Base-by-base conservation (phyloP, 2,329 filamentous ascomycete genomes). In the Chaetomiaceae sp. region DNA sequence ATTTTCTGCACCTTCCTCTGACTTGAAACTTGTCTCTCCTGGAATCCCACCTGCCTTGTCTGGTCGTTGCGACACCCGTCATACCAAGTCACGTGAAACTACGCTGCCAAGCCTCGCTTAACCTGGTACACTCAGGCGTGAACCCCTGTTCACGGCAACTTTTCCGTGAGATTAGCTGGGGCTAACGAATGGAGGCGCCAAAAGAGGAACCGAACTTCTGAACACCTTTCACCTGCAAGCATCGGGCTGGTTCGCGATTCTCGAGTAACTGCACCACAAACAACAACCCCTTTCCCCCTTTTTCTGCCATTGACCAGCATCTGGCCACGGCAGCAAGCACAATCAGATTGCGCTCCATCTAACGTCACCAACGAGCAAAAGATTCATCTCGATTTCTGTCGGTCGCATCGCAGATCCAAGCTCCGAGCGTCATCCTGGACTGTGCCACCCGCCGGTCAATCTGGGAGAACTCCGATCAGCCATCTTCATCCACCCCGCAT, bases 161-260 rank as follows among this genome's bases (percentile, higher is more conserved):
- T 58, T 58, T 48, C 56, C 47, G 54, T 47, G 46, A 58, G 58
- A 56, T 53, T 40, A 55, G 43, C 58, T 51, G 57, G 59, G 47
- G 53, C 47, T 54, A 52, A 42, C 48, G 47, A 54, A 51, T 60
- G 42, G 57, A 46, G 53, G 48, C 38, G 56, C 56, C 39, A 51
- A 25, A 55, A 59, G 43, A 49, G 44, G 56, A 55, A 55, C 59
- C 59, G 54, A 62, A 57, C 62, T 62, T 64, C 58, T 64, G 62
- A 62, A 64, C 62, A 64, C 62, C 62, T 64, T 64, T 61, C 62
- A 63, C 58, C 59, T 60, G 56, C 48, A 31, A 48, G 43, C 47
- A 49, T n/a, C 20, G 20, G 34, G 38, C 17, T 47, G 22, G 5
- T 53, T 57, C 47, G 44, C 47, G 52, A 53, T 37, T 33, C 42